Percentiles rank a stretch among this genome's conserved stretches.
These are phyloP conservation scores for Daldinia loculata DNA, from an alignment of 495 filamentous ascomycete genomes.

Conservation along the genomic window DNA sequence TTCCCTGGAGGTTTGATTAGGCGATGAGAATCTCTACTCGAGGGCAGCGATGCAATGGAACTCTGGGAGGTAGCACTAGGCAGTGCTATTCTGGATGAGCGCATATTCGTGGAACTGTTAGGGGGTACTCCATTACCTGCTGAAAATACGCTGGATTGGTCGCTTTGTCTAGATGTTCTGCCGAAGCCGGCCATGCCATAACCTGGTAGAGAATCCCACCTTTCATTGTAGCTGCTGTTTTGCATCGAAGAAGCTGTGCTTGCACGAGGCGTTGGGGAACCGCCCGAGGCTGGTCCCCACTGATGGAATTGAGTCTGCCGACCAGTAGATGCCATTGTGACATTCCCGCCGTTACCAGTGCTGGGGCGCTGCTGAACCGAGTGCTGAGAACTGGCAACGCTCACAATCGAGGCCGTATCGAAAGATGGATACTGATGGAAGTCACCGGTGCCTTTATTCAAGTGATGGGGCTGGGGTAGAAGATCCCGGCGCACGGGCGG, in stretches of 20 bases:
- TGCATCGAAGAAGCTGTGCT: constrained; percentile 59
- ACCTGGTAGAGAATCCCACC: constrained; percentile 73
- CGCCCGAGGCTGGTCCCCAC: constrained; percentile 62
- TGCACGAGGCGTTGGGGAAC: constrained; percentile 54
- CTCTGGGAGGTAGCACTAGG: constrained; percentile 60
- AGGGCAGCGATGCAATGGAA: constrained; percentile 56
- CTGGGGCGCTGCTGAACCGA: constrained; percentile 75
- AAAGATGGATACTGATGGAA: constrained; percentile 91
- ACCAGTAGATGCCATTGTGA: constrained; percentile 75
- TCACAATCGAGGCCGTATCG: constrained; percentile 61
- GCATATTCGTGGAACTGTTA: constrained; percentile 72
- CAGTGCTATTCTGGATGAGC: constrained; percentile 66
- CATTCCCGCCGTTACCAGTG: constrained; percentile 62
- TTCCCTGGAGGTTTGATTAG: constrained; percentile 55
- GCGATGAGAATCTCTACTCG: constrained; percentile 61
- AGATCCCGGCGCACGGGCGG: constrained; percentile 71
- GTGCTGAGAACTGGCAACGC: constrained; percentile 64
- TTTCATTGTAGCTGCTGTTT: constrained; percentile 59
- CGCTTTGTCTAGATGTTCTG: constrained; percentile 53
- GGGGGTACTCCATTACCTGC: constrained; percentile 74
- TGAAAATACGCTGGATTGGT: constrained; percentile 65
- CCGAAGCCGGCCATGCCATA: constrained; percentile 42
- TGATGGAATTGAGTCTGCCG: constrained; percentile 77
- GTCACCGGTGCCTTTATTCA: constrained; percentile 79
- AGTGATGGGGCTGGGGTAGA: constrained; percentile 80